These are phyloP conservation scores for Sporisorium reilianum DNA, from an alignment of 1,284 basidiomycete genomes.

Conservation along the genomic window DNA sequence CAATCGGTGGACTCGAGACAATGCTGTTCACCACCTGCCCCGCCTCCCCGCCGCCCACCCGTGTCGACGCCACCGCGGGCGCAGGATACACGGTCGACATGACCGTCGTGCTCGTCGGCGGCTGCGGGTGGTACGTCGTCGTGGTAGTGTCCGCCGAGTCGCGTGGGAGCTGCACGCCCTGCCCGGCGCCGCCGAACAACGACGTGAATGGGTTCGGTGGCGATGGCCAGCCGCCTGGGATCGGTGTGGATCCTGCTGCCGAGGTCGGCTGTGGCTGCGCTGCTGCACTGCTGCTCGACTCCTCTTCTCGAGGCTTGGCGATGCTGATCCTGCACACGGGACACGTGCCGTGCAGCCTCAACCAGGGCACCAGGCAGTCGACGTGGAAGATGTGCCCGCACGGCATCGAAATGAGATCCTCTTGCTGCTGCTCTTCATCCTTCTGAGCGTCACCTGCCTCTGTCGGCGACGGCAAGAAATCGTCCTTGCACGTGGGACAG, in stretches of 20 bases:
- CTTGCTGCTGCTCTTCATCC: constrained; percentile 47
- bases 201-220: constrained; percentile 32
- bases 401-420: constrained; percentile 57
- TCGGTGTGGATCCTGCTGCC: background rate
- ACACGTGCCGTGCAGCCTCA: constrained; percentile 56
- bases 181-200: constrained; percentile 7
- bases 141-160: constrained; percentile 13
- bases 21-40: constrained; percentile 31
- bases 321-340: constrained; percentile 60
- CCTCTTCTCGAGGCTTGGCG: constrained; percentile 27
- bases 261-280: background rate
- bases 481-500: constrained; percentile 64
- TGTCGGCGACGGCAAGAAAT: constrained; percentile 34
- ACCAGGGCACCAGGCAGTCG: constrained; percentile 63
- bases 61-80: background rate
- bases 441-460: constrained; percentile 8
- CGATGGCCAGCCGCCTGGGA: constrained; percentile 30
- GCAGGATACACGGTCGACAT: constrained; percentile 30
- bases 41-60: background rate
- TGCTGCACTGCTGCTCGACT: background rate
- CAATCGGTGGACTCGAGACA: constrained; percentile 41
- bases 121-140: constrained; percentile 25
- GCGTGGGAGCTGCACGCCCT: constrained; percentile 10
- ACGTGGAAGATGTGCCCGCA: constrained; percentile 61
- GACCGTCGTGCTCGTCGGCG: constrained; percentile 28